Base-by-base conservation (phyloP, 257 asterid species). In the Solanum chiquidenum region DNA sequence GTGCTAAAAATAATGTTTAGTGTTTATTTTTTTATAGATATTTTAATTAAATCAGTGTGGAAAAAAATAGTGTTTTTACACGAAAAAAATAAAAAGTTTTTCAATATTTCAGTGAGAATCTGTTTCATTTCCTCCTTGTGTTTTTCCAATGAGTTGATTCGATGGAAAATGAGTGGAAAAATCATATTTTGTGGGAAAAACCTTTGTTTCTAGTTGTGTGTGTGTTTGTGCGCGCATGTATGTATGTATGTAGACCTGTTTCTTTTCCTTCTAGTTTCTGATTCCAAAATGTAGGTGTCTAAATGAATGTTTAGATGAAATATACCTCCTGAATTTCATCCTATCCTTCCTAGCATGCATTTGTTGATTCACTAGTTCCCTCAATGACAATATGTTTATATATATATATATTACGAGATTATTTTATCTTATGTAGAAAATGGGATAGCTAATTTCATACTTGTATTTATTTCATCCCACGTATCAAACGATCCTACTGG, bases 111-210 rank as follows among this genome's bases (percentile, higher is more conserved):
- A 7, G 25, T 58, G 66, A 58, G 25, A 58, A 1, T 55, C 2
- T 20, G 0, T 58, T 58, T 58, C 3, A 3, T 20, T 58, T 58
- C 1, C 9, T 7, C 9, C 5, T 1, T 1, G 1, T 58, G 0
- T 58, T 58, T 20, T 58, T 58, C 3, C 0, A 20, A 1, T 58
- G 25, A 58, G 66, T 5, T 58, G 25, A 20, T 58, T 58, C 2
- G 2, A 58, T 58, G 9, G 1, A 0, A 58, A 7, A 58, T 20
- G 1, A 20, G 4, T 58, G 25, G 0, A 58, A 58, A 44, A 58
- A 58, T 58, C 1, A 20, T 58, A 2, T 58, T 58, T 58, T 0
- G 27, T 20, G 12, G 27, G 5, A 7, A 58, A 58, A 20, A 0
- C 25, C 11, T 58, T 58, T 58, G 12, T 20, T 7, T 20, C 66